Evolutionary conservation across 805 yeast genomes (phyloP), one percentile per base, ranked within the genome.

Genomic region (Metschnikowia arizonensis): DNA sequence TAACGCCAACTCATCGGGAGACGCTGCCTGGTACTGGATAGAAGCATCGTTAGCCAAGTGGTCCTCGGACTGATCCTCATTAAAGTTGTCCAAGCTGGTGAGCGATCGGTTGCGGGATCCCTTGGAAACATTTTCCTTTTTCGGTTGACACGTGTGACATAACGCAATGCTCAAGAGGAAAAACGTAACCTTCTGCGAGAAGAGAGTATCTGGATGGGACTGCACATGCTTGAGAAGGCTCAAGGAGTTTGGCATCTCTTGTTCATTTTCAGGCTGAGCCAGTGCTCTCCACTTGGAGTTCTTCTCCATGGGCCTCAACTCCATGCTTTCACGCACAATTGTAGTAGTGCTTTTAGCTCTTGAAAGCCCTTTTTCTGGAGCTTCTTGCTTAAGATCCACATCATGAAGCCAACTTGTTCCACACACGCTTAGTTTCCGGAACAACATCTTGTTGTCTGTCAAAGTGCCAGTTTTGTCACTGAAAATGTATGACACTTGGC

Each of bases 391-490:
- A 10, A 39, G 9, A 54, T 81, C 88, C 23, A 80, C 62, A 49
- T 84, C 89, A 63, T 93, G 99, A 8, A 81, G 59, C 97, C 97
- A 93, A 4, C 95, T 81, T 3, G 83, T 75, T 2, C 99, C 99
- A 43, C 85, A 83, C 4, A 93, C 83, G 8, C 95, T 80, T 54
- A 91, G 78, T 59, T 90, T 90, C 37, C 97, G 75, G 63, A 93
- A 93, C 23, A 91, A 68, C 99, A 93, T 93, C 56, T 83, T 68
- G 61, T 93, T 93, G 56, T 93, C 98, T 0, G 99, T 93, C 49
- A 93, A 74, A 0, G 99, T 93, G 8, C 99, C 99, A 0, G 99
- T 93, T 63, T 93, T 93, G 65, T 93, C 99, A 49, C 96, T 86
- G 62, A 93, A 93, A 3, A 93, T 77, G 60, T 91, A 90, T 40